phyloP scores from a whole-genome alignment of 306 rosid species.

The Medicago arabica region DNA sequence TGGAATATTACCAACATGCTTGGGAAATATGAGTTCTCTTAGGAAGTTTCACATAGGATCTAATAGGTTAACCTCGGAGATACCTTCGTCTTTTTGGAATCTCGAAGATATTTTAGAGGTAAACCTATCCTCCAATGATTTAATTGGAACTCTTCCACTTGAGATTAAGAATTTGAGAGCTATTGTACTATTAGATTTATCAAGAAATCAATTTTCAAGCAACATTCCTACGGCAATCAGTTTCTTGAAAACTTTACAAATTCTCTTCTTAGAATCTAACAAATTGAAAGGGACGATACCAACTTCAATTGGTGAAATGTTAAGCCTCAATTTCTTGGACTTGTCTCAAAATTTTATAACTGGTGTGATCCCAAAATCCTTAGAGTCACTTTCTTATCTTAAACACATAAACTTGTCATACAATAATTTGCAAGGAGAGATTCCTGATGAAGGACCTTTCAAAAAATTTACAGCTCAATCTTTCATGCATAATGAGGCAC shows the following conservation, averaged over 20 bases:
- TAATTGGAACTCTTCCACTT: constrained; percentile 36
- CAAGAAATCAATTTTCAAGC: constrained; percentile 32
- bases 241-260: constrained; percentile 19
- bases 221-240: constrained; percentile 35
- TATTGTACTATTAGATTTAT: constrained; percentile 13
- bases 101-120: constrained; percentile 38
- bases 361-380: constrained; percentile 45
- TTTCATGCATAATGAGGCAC: constrained; percentile 43
- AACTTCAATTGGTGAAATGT: constrained; percentile 25
- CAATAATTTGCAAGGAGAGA: constrained; percentile 40
- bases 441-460: constrained; percentile 46
- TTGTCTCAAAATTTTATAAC: constrained; percentile 37
- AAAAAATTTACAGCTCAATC: constrained; percentile 36
- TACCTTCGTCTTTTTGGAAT: constrained; percentile 42
- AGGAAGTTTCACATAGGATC: constrained; percentile 27
- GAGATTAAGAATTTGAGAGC: constrained; percentile 35
- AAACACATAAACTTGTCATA: constrained; percentile 39
- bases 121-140: constrained; percentile 30
- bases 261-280: constrained; percentile 40
- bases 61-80: constrained; percentile 27
- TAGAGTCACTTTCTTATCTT: constrained; percentile 38
- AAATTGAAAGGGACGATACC: constrained; percentile 44
- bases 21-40: constrained; percentile 41
- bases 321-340: constrained; percentile 37
- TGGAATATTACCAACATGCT: constrained; percentile 45